phyloP scores from a whole-genome alignment of 441 rosid genomes.

The Euphorbia corollata region DNA sequence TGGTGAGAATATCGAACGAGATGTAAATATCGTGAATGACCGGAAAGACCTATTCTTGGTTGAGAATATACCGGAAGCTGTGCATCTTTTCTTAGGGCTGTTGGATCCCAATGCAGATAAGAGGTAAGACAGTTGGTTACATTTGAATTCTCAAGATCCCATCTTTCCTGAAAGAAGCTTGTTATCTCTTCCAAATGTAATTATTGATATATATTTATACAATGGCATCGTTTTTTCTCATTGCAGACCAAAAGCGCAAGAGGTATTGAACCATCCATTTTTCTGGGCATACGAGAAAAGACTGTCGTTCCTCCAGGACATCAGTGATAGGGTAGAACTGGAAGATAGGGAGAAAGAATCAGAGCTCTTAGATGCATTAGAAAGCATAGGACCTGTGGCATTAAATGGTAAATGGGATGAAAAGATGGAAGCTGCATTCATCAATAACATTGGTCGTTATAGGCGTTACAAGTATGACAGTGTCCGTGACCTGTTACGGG shows the following conservation, averaged over 20 bases:
- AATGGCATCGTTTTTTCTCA: not conserved
- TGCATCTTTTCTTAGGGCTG: constrained; percentile 60
- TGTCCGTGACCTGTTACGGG: constrained; percentile 64
- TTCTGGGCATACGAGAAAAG: constrained; percentile 72
- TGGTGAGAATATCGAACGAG: constrained; percentile 73
- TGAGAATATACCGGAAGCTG: constrained; percentile 79
- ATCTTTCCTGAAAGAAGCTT: not conserved
- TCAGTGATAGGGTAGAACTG: constrained; percentile 70
- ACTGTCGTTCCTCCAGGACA: constrained; percentile 75
- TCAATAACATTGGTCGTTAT: constrained; percentile 67
- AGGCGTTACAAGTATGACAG: constrained; percentile 72
- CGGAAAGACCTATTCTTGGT: constrained; percentile 78
- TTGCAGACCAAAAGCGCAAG: constrained; percentile 60
- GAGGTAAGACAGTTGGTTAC: constrained; percentile 37
- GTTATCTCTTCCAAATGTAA: too few species aligned
- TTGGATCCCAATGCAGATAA: constrained; percentile 58
- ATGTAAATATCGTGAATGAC: constrained; percentile 68
- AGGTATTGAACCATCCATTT: constrained; percentile 61
- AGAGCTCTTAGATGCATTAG: constrained; percentile 55
- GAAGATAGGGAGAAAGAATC: constrained; percentile 69
- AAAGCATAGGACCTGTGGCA: constrained; percentile 52
- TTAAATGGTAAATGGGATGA: constrained; percentile 81
- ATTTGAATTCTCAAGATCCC: not conserved
- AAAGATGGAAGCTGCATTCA: constrained; percentile 59
- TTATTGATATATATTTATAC: too few species aligned